Base-by-base conservation (phyloP, 2,329 filamentous ascomycete genomes). In the Penicillium freii region DNA sequence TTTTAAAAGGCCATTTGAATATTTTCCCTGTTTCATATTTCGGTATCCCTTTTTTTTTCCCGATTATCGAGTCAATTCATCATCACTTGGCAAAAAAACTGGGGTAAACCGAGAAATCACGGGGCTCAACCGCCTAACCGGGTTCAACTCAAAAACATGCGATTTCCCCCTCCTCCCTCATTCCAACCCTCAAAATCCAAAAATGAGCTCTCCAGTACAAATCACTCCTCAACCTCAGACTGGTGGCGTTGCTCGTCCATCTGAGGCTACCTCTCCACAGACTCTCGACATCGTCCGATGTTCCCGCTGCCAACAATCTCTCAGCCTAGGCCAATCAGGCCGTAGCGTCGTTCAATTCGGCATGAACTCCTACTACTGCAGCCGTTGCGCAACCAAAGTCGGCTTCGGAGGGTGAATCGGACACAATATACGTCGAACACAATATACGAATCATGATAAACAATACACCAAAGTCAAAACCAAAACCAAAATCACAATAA, bases 281-380 rank as follows among this genome's bases (percentile, higher is more conserved):
- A 62, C 62, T 34, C 68, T 78, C 51, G 76, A 78, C 50, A 73
- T 78, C 45, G 76, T 79, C 51, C 77, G 78, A 51, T 81, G 78
- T 64, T 80, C 77, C 15, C 68, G 78, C 23, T 81, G 78, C 63
- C 77, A 80, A 66, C 73, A 77, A 57, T 77, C 76, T 8, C 69
- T 81, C 64, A 78, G 72, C 50, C 66, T 79, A n/a, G 68, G 69
- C 39, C 64, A 70, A 8, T 72, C 74, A 8, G 66, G 71, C 10
- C 63, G 70, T 1, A 74, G 72, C 5, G 72, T 72, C 2, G 75
- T 80, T 19, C 75, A 74, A 45, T 80, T 80, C 64, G 78, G 77
- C 53, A 77, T 78, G 69, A 81, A 80, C 58, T 78, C 76, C 21
- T 80, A 80, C 61, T 81, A 81, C 63, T 81, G 78, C 66, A 72